Percentiles rank a stretch among this genome's conserved stretches.
Conservation (phyloP, 306 rosid species). For the Clitoria ternatea region DNA sequence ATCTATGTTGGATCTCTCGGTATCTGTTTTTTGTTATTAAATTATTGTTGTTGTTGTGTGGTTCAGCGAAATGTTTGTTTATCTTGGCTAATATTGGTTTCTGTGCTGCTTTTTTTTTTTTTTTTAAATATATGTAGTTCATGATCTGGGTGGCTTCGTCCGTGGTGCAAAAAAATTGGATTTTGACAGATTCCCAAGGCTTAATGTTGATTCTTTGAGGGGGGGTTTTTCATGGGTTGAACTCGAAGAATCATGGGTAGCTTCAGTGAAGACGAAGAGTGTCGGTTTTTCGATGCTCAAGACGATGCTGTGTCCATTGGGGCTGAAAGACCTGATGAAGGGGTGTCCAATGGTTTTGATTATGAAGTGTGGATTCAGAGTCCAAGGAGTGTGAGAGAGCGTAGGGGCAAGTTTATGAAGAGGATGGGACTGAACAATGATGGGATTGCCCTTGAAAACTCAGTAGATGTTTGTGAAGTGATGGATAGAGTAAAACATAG, state of each 20-base stretch:
- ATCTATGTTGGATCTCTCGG: slow-evolving; percentile 83
- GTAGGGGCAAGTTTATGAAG: slow-evolving; percentile 54
- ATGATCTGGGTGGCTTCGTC: slow-evolving; percentile 46
- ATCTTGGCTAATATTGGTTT: slow-evolving; percentile 57
- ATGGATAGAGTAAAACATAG: slow-evolving; percentile 35
- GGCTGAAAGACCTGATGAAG: slow-evolving; percentile 37
- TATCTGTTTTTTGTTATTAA: slow-evolving; percentile 44
- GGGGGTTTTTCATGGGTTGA: slow-evolving; percentile 85
- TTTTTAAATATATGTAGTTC: slow-evolving; percentile 22
- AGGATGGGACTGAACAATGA: slow-evolving; percentile 56
- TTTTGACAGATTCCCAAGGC: slow-evolving; percentile 44
- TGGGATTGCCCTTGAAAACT: slow-evolving; percentile 25
- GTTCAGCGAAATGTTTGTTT: slow-evolving; percentile 43
- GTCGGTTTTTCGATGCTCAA: slow-evolving; percentile 70
- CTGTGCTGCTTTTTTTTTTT: slow-evolving; percentile 22
- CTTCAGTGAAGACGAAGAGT: slow-evolving; percentile 64
- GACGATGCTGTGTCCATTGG: slow-evolving; percentile 62
- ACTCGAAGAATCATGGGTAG: slow-evolving; percentile 67
- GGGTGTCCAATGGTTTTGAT: slow-evolving; percentile 29
- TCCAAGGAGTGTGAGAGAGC: slow-evolving; percentile 69
- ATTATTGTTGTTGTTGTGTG: slow-evolving; percentile 36
- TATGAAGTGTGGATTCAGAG: slow-evolving; percentile 66
- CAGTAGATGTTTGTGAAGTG: slow-evolving; percentile 25
- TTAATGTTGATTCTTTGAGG: slow-evolving; percentile 59
- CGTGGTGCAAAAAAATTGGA: slow-evolving; percentile 40